Evolutionary conservation across 495 filamentous ascomycete genomes (phyloP), one percentile per base, ranked within the genome.

Genomic region (Articulospora tetracladia): DNA sequence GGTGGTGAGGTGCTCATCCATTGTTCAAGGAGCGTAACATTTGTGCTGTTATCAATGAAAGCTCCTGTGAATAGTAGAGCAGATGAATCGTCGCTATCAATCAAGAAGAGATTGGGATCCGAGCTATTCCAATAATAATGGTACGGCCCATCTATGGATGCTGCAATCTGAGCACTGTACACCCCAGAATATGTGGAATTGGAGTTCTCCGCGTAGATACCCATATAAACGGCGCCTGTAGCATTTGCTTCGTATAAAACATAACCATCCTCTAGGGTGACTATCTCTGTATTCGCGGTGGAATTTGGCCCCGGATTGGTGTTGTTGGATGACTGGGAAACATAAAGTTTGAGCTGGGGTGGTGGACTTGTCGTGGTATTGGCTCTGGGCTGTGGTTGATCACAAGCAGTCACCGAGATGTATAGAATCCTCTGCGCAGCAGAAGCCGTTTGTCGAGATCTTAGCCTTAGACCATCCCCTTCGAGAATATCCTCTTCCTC

Each of bases 391-490:
- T 69, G 62, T 57, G 93, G 93, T 64, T 92, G 90, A 17, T 79
- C 63, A 72, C 93, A 97, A 8, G 90, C 88, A 58, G 88, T 95
- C 32, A 93, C 80, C 3, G 91, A 89, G 51, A 97, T 79, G 65
- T 86, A 96, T 7, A 96, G 73, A 1, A 75, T 84, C 19, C 74
- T 79, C 6, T 75, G 57, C 1, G 63, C 15, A 25, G 56, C 53
- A 57, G 57, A 30, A 46, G 53, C 64, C 1, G 39, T 23, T 53
- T 53, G 60, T 54, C 54, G 65, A 49, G 27, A 22, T 41, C 25
- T 41, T 26, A 65, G 49, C 20, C 52, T 54, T 12, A 26, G 49
- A 10, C 44, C 52, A 48, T 51, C 44, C 7, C 17, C 27, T 2
- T 57, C 22, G 11, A 30, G 19, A 7, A 61, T 46, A 41, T 58